Conservation (phyloP, 106 monocot genomes). For the Acanthochlamys bracteata region DNA sequence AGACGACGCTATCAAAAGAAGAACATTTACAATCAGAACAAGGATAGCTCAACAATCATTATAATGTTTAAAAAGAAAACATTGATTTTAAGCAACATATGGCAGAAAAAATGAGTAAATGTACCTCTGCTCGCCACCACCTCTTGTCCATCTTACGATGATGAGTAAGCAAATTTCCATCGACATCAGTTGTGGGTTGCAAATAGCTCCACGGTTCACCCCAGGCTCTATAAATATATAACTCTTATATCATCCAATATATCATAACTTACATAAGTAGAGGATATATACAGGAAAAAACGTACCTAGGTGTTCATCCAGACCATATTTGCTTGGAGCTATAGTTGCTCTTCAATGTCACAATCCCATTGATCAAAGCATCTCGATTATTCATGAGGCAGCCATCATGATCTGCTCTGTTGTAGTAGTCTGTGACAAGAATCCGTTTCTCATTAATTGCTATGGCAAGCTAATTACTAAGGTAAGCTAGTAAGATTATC, state of each 20-base stretch:
- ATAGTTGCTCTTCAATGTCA: constrained; percentile 64
- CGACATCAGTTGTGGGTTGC: constrained; percentile 80
- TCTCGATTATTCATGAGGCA: constrained; percentile 58
- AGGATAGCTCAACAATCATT: too few relatives aligned
- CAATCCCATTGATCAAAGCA: constrained; percentile 40
- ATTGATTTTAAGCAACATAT: too few relatives aligned
- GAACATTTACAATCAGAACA: too few relatives aligned
- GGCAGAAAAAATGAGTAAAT: too few relatives aligned
- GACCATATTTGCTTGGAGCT: constrained; percentile 84
- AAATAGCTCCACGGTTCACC: constrained; percentile 71
- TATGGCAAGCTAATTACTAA: constrained; percentile 35
- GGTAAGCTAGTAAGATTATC: too few relatives aligned
- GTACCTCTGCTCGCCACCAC: constrained; percentile 94
- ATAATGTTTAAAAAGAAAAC: too few relatives aligned
- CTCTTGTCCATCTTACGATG: constrained; percentile 88
- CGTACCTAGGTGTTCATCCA: constrained; percentile 60
- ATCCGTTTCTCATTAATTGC: constrained; percentile 74
- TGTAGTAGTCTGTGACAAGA: constrained; percentile 72
- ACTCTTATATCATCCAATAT: neutral
- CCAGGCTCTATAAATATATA: constrained; percentile 39
- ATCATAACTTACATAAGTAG: neutral
- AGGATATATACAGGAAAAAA: neutral
- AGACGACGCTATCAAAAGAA: too few relatives aligned
- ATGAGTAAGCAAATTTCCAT: constrained; percentile 47
- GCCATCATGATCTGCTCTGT: constrained; percentile 71